Conservation (phyloP, 192 early-diverging fungal species). For the Umbelopsis sp. region DNA sequence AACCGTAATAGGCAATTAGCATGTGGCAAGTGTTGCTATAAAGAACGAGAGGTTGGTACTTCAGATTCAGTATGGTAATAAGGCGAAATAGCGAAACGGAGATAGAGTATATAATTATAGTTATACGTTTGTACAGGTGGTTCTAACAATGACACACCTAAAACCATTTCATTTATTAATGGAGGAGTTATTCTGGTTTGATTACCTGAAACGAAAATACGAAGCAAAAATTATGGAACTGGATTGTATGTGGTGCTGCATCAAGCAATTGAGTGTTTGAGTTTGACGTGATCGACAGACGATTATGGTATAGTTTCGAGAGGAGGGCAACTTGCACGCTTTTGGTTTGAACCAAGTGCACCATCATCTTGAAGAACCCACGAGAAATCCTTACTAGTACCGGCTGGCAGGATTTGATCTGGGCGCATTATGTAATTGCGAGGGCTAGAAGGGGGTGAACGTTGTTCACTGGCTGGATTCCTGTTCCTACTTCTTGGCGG, state of each 20-base stretch:
- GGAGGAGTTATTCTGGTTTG: neutral
- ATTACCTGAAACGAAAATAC: neutral
- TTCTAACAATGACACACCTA: too few relatives aligned
- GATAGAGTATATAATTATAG: too few relatives aligned
- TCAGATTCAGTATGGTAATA: too few relatives aligned
- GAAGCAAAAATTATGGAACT: neutral
- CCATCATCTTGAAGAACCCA: neutral
- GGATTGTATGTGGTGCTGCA: neutral
- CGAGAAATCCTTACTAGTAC: neutral
- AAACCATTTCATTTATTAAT: too few relatives aligned
- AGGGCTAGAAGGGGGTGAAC: neutral
- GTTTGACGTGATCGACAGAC: neutral
- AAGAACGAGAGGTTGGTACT: too few relatives aligned
- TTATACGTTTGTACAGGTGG: too few relatives aligned
- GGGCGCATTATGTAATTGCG: neutral
- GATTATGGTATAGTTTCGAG: conserved; percentile 17
- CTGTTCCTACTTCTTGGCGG: conserved; percentile 8
- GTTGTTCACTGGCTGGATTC: neutral
- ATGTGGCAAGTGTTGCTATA: too few relatives aligned
- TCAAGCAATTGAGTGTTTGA: neutral
- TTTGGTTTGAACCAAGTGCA: neutral
- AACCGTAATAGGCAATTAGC: too few relatives aligned
- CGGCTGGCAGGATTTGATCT: conserved; percentile 3
- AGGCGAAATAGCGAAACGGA: too few relatives aligned
- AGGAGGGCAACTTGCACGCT: neutral